phyloP scores from a whole-genome alignment of 2,329 filamentous ascomycete species.

The Tothia fuscella region DNA sequence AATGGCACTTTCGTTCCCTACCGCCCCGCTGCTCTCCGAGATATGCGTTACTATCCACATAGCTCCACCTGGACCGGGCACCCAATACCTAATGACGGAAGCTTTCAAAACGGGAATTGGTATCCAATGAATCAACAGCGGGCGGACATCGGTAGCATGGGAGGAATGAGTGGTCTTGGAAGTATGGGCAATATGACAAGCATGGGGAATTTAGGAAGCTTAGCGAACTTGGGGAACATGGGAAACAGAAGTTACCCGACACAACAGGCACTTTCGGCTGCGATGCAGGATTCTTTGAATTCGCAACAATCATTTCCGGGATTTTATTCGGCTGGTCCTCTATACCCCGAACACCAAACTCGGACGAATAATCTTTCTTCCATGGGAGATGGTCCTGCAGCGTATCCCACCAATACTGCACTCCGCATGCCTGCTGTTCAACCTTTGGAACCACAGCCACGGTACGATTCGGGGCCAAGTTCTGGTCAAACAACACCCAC shows the following conservation, averaged over 20 bases:
- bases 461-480: conserved; percentile 3
- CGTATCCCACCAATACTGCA: neutral
- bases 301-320: neutral
- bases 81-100: neutral
- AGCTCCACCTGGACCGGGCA: neutral
- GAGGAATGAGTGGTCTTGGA: too few species aligned
- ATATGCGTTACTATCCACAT: conserved; percentile 25
- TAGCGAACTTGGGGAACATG: too few species aligned
- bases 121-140: neutral
- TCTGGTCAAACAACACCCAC: conserved; percentile 9
- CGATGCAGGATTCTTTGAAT: neutral
- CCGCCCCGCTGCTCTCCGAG: conserved; percentile 27
- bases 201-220: neutral
- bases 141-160: neutral
- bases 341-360: neutral
- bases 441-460: neutral
- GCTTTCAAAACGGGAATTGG: conserved; percentile 1
- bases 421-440: neutral
- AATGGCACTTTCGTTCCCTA: conserved; percentile 30
- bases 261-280: neutral
- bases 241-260: neutral
- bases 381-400: neutral
- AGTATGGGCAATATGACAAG: neutral
- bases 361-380: neutral
- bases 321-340: neutral